These are phyloP conservation scores for Rhododendron simsii DNA, from an alignment of 148 eudicot species.

Conservation along the genomic window DNA sequence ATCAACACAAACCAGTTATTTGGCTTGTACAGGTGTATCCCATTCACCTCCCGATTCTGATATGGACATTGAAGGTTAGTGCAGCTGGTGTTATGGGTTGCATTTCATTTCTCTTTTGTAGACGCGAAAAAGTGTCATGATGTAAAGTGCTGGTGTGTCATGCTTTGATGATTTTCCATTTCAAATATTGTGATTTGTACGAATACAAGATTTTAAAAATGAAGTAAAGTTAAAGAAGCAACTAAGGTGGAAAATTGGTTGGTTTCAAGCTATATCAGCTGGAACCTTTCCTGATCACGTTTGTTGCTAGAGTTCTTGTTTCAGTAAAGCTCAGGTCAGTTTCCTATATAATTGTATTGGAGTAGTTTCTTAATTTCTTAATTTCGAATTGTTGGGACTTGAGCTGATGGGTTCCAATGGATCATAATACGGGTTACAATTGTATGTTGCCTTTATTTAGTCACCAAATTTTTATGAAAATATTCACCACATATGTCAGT, in stretches of 20 bases:
- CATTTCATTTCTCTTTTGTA: conserved; percentile 7
- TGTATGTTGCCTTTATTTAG: background rate
- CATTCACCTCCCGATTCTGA: conserved; percentile 74
- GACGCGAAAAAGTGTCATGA: background rate
- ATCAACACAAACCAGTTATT: conserved; percentile 17
- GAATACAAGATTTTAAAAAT: background rate
- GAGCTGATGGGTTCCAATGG: background rate
- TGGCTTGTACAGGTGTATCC: conserved; percentile 21
- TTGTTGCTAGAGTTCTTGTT: background rate
- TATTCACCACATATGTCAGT: background rate
- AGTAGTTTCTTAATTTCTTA: background rate
- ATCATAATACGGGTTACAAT: background rate
- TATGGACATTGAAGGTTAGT: conserved; percentile 95
- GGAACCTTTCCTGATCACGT: background rate
- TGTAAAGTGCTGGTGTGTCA: background rate
- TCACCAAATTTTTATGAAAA: background rate
- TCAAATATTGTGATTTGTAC: background rate
- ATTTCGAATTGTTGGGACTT: background rate
- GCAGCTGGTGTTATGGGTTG: conserved; percentile 10
- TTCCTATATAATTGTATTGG: background rate
- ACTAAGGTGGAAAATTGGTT: background rate
- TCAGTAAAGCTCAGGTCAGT: background rate
- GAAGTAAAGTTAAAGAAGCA: too few relatives aligned
- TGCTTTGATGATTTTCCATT: background rate
- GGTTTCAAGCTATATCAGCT: background rate